A percentile compares a stretch with the other conserved stretches of the same genome.
Conservation (phyloP, 305 asterid genomes). For the Nicotiana rustica region DNA sequence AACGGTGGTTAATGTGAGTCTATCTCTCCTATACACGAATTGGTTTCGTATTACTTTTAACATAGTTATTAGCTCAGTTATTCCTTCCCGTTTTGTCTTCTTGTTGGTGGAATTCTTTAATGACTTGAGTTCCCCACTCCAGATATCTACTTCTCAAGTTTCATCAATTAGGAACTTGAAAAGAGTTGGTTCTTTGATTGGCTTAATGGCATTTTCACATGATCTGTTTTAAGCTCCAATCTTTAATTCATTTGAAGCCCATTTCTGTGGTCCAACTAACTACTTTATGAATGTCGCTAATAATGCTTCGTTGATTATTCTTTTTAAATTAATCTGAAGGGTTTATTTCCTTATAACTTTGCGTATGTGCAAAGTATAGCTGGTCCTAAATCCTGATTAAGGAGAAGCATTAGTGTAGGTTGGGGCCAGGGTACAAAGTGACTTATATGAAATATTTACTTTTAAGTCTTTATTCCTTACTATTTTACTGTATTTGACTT, state of each 20-base stretch:
- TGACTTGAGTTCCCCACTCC: not conserved
- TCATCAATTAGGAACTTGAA: not conserved
- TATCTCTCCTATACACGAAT: not conserved
- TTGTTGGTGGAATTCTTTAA: not conserved
- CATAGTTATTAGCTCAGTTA: not conserved
- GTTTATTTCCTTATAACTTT: not conserved
- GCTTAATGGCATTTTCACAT: not conserved
- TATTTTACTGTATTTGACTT: not conserved
- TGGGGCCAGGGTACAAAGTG: not conserved
- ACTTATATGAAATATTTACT: not conserved
- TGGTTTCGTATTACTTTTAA: not conserved
- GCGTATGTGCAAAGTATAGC: not conserved
- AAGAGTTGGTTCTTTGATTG: constrained; percentile 4
- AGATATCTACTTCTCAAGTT: not conserved
- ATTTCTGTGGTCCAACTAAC: not conserved
- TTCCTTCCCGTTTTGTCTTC: not conserved
- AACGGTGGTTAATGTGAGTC: not conserved
- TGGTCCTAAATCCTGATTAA: not conserved
- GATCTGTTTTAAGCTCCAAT: not conserved
- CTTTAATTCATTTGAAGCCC: not conserved
- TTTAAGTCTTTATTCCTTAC: not conserved
- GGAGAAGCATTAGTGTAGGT: not conserved
- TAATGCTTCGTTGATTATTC: not conserved
- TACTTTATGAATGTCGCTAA: not conserved
- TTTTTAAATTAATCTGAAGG: not conserved